Evolutionary conservation across 441 rosid genomes (phyloP), one percentile per base, ranked within the genome.

Genomic region (Gossypium davidsonii): DNA sequence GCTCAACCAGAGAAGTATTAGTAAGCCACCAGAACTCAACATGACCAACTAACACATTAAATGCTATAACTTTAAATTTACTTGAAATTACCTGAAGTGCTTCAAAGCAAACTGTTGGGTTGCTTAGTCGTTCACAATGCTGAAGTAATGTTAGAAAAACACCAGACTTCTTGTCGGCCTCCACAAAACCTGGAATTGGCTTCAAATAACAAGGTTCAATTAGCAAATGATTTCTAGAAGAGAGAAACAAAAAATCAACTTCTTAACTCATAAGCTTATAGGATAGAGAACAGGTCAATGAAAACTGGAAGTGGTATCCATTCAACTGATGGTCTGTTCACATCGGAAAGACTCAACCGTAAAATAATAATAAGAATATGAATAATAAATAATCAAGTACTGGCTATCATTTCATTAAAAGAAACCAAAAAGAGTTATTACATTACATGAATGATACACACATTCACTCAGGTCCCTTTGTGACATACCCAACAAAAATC

Each of bases 51-150:
- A 55, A 72, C n/a, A 51, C 1, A 53, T 20, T 28, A 31, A 68
- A 61, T 28, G 44, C 60, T 74, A 52, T 72, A 79, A 23, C 59
- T 67, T 57, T 76, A 70, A 26, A 46, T 60, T 57, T 75, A 70
- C 48, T 51, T n/a, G 61, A 31, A 31, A 63, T 76, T 84, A 92
- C 99, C 97, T 91, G 97, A 72, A 94, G 91, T 71, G 97, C 85
- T 87, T 92, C 99, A 83, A 91, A 77, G 84, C 94, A 91, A 72
- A 84, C 82, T 58, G 88, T 67, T 73, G 90, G 82, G 72, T 78
- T 86, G 73, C 76, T 80, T 70, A 79, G 70, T 69, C 77, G 77
- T 78, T 85, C 87, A 15, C 93, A 91, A 78, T 81, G 81, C 59
- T 59, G 81, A 81, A 88, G 82, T 72, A 92, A 78, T 51, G 85